Base-by-base conservation (phyloP, 2,329 filamentous ascomycete species). In the Trichoderma sp. region DNA sequence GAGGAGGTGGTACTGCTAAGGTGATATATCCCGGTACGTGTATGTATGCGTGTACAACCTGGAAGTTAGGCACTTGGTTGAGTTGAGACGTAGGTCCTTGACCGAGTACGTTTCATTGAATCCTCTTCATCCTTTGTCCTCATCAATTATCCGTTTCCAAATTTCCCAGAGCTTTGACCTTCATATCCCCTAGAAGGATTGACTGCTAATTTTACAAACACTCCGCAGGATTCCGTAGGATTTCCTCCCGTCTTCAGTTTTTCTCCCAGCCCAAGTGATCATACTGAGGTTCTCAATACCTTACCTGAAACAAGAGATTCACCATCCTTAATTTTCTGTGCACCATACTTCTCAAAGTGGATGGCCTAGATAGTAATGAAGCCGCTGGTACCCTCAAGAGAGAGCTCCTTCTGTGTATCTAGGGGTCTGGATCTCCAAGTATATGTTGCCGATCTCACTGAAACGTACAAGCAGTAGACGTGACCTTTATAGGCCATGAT, bases 341-440 rank as follows among this genome's bases (percentile, higher is more conserved):
- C 73, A 30, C 79, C 78, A 34, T 81, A 80, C 76, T 83, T 91
- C 82, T 89, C 84, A 64, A 92, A 82, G 58, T 88, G 85, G 75
- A 92, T 92, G 74, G 88, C 88, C 78, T 95, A 86, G 76, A 94
- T 90, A 68, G 86, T 86, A 78, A 95, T 90, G 79, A 91, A 90
- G 30, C 86, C 86, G 14, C 78, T 87, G 75, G 89, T 89, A 79
- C 94, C 92, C 87, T 79, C 90, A 84, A 78, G 83, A 84, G 75
- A 79, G 78, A 85, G 85, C 53, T 79, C 81, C 34, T 83, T 81
- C 7, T 15, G 30, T 32, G 30, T 81, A 77, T 87, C 86, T 86
- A 88, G 80, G 83, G 1, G 83, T 82, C 72, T 88, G 82, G 60
- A 84, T 79, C 77, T 84, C 83, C 15, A 79, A 82, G 82, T 88